Conservation (phyloP, 495 filamentous ascomycete species). For the Aspergillus taichungensis region DNA sequence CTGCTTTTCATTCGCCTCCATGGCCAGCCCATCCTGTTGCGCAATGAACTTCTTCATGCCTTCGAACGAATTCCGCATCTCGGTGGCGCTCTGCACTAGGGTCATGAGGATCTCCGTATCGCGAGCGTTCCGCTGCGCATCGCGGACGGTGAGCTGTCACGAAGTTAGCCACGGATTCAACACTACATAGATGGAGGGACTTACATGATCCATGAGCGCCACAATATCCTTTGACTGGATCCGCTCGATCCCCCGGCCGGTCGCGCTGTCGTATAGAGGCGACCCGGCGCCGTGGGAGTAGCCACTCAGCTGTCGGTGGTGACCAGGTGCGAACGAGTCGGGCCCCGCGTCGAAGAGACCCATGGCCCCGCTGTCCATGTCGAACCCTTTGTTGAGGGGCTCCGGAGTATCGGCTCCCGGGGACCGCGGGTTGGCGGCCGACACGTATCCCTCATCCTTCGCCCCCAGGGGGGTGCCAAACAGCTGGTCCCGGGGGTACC, state of each 20-base stretch:
- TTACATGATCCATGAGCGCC: constrained; percentile 92
- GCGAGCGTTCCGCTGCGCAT: constrained; percentile 91
- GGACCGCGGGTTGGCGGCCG: constrained; percentile 63
- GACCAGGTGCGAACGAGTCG: constrained; percentile 47
- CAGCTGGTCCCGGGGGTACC: constrained; percentile 24
- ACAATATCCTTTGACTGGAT: constrained; percentile 98
- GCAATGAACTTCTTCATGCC: constrained; percentile 90
- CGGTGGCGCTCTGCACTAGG: constrained; percentile 84
- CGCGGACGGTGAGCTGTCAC: constrained; percentile 77
- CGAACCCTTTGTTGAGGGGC: constrained; percentile 49
- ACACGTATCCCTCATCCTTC: constrained; percentile 88
- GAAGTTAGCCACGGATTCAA: constrained; percentile 23
- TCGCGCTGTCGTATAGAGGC: constrained; percentile 84
- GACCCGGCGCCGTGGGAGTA: constrained; percentile 74
- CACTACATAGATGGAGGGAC: constrained; percentile 13
- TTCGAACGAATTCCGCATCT: constrained; percentile 96
- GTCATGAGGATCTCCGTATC: constrained; percentile 97
- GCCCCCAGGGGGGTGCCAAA: constrained; percentile 36
- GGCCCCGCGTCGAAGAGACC: constrained; percentile 49
- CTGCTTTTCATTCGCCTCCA: constrained; percentile 73
- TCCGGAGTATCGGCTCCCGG: constrained; percentile 52
- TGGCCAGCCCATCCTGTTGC: constrained; percentile 75
- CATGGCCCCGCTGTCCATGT: constrained; percentile 46
- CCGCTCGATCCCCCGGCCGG: constrained; percentile 77
- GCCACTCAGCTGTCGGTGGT: constrained; percentile 69